A percentile compares a stretch with the other conserved stretches of the same genome.
Conservation (phyloP, 176 grass and related monocot genomes). For the Carex parvula region DNA sequence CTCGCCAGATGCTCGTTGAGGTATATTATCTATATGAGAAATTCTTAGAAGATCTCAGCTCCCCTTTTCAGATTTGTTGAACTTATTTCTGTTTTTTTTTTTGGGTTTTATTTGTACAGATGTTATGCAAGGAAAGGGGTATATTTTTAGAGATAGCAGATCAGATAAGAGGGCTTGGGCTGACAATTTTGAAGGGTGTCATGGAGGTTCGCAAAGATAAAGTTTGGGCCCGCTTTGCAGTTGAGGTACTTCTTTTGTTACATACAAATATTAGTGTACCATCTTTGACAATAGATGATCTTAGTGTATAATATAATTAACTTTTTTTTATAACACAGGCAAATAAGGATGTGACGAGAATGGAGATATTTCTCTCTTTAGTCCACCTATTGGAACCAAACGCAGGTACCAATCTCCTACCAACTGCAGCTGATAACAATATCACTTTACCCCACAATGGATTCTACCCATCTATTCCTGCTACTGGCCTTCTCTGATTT, state of each 20-base stretch:
- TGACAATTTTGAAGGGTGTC: conserved; percentile 74
- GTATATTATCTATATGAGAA: conserved; percentile 21
- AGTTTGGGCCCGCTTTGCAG: conserved; percentile 60
- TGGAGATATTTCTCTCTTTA: conserved; percentile 67
- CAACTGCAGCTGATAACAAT: conserved; percentile 31
- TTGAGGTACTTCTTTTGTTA: conserved; percentile 45
- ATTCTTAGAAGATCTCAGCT: neutral
- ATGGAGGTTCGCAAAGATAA: conserved; percentile 67
- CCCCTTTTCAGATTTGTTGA: conserved; percentile 17
- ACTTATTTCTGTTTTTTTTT: neutral
- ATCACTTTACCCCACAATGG: conserved; percentile 19
- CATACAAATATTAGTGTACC: neutral
- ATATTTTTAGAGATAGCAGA: conserved; percentile 67
- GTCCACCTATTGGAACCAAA: conserved; percentile 46
- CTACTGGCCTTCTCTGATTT: conserved; percentile 35
- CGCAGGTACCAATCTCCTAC: conserved; percentile 28
- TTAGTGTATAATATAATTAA: neutral
- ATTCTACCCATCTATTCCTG: conserved; percentile 39
- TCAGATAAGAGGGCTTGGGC: conserved; percentile 49
- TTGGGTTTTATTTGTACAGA: conserved; percentile 25
- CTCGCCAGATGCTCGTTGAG: conserved; percentile 65
- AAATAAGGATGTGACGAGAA: conserved; percentile 58
- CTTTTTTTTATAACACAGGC: conserved; percentile 40
- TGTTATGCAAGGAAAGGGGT: conserved; percentile 65
- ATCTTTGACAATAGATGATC: neutral